Base-by-base conservation (phyloP, 805 yeast genomes). In the Yamadazyma takamatsuzukensis region DNA sequence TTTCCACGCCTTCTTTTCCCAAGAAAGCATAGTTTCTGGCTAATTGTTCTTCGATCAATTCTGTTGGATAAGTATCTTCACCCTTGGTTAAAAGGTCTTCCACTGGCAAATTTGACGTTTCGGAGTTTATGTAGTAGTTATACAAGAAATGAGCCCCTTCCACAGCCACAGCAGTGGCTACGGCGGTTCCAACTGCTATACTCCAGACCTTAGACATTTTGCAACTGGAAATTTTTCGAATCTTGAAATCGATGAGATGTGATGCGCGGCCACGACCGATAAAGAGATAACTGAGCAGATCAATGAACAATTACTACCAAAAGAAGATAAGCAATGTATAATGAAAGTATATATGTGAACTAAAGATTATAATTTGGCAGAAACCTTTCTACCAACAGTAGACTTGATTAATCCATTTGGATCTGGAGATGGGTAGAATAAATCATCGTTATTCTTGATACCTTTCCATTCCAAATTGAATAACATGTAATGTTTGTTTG, bases 11-110 rank as follows among this genome's bases (percentile, higher is more conserved):
- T 14, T 80, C 83, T 32, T 83, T 85, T 9, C 96, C 87, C 17
- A 93, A 67, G 53, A 93, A 93, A 1, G 95, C 97, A 53, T 85
- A 83, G 63, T 90, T 93, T 41, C 98, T 69, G 0, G 97, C 95
- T 23, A 90, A 73, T 54, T 93, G 97, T 60, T 93, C 98, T 36
- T 83, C 76, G 30, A 87, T 80, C 41, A 93, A 74, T 32, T 76
- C 83, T 47, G 83, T 93, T 1, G 70, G 62, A 37, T 65, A 57
- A 12, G 11, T 19, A 7, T 30, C 27, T 9, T 21, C 15, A 7
- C 23, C 24, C 5, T 37, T 30, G 29, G 45, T 35, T 21, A 27
- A 11, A 11, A 13, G 19, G 11, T 30, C 13, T 17, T 14, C 12
- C 13, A 26, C 15, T 13, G 29, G 17, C 3, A 21, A 3, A 3